Evolutionary conservation across 23 red algal genomes (phyloP), one percentile per base, ranked within the genome.

Genomic region (Porphyridium purpureum): DNA sequence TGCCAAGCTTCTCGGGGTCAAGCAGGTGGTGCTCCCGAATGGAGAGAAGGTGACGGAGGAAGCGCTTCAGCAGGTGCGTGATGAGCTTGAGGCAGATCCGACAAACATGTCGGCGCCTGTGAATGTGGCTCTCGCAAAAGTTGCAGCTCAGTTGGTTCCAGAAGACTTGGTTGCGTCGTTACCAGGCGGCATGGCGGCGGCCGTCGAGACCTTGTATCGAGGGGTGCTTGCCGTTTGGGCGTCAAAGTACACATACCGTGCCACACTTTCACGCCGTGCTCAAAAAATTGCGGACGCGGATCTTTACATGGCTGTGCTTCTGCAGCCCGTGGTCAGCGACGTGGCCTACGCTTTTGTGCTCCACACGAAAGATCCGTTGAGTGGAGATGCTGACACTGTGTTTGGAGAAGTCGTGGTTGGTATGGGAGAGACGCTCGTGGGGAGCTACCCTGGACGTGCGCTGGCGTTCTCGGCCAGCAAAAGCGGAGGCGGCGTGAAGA

Each of bases 391-490:
- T 5, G 60, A 53, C 29, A 33, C 47, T 33, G 26, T 72, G n/a
- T 83, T 64, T 17, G 77, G 27, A 0, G 77, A 83, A 54, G 49
- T 72, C 4, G 66, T 83, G 0, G 56, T 32, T 11, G 66, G 77
- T 0, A 57, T 83, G 56, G 66, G 77, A 24, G 77, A 72, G 55
- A 62, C 56, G 35, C 57, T 71, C 4, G 65, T 83, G 19, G 66
- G 77, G 25, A 83, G 72, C 59, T 35, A 60, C 1, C 77, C 77
- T 5, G 77, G 77, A 11, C 66, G 59, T 35, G 77, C 54, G 7
- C 66, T 83, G 42, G 65, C 66, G 14, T 83, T 83, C 35, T 52
- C 70, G 29, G 19, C 48, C 7, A 36, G 55, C 29, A 76, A 76
- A 22, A 5, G 9, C 44, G 44, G 3, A 55, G 54, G 28, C 70